Conservation (phyloP, 352 stramenopile genomes). For the Blastocystis hominis region DNA sequence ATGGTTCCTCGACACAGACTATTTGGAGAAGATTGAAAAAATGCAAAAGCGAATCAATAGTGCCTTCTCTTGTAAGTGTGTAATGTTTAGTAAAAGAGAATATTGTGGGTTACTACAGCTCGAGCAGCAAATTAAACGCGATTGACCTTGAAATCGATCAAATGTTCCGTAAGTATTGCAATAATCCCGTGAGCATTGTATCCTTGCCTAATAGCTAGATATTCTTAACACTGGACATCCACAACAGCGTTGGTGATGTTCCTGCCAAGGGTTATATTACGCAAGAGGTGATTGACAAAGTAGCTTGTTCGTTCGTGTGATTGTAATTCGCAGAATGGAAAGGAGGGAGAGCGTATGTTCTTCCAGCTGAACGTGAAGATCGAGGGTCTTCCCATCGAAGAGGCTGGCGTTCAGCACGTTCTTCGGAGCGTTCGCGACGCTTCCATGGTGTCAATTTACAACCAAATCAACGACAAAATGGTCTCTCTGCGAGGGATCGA, state of each 20-base stretch:
- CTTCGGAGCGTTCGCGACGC: constrained; percentile 42
- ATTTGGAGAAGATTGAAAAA: constrained; percentile 57
- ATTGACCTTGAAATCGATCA: constrained; percentile 57
- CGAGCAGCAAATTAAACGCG: constrained; percentile 45
- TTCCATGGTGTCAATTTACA: constrained; percentile 44
- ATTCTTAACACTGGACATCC: constrained; percentile 52
- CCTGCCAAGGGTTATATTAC: constrained; percentile 57
- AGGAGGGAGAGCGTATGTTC: constrained; percentile 51
- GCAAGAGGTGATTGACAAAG: constrained; percentile 43
- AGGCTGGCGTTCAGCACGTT: constrained; percentile 47
- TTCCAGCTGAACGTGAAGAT: constrained; percentile 47
- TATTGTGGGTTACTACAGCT: constrained; percentile 55
- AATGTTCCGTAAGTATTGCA: constrained; percentile 55
- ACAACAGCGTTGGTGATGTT: constrained; percentile 51
- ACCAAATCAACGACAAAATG: constrained; percentile 57
- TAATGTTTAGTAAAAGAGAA: constrained; percentile 51
- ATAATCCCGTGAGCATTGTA: constrained; percentile 6
- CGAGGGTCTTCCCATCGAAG: constrained; percentile 53
- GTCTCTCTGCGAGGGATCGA: constrained; percentile 44
- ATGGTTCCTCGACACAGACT: constrained; percentile 56
- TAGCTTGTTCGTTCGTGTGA: neutral
- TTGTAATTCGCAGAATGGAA: constrained; percentile 27
- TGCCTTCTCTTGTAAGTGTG: neutral
- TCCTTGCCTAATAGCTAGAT: neutral
- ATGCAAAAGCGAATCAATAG: constrained; percentile 56